Evolutionary conservation across 1,284 basidiomycete species (phyloP), one percentile per base, ranked within the genome.

Genomic region (Thelephora terrestris): DNA sequence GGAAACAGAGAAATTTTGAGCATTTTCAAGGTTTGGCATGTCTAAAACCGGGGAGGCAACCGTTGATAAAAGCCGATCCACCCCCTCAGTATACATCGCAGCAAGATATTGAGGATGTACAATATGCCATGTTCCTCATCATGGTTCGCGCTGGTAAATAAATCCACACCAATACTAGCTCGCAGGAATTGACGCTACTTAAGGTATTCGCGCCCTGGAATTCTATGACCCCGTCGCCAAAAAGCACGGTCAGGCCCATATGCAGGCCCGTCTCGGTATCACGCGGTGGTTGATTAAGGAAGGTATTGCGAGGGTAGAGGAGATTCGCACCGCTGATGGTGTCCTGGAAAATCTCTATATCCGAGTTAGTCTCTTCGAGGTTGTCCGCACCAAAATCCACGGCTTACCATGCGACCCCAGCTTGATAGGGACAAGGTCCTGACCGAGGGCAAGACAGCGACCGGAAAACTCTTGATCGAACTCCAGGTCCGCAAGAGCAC

Each of bases 241-340:
- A 63, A 90, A 89, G 64, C 89, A 91, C 58, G 86, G 89, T 17
- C 90, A 92, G 61, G 90, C 90, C n/a, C 90, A 92, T 60, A 92
- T 92, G 89, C 88, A 87, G 64, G 87, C 84, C 46, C 77, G 85
- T 24, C 69, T 89, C 50, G 87, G 87, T 25, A 91, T 91, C 59
- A 86, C 84, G 10, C 81, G 85, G 52, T 80, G 83, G 64, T 70
- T 91, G 54, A 79, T 88, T 52, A 67, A 75, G 25, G 74, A 76
- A 46, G 84, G 81, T n/a, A 71, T 91, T 52, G 85, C 81, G 12
- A 65, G 71, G 17, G 65, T 91, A 29, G 78, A 89, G 58, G 82
- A 84, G 57, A 65, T 87, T 36, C 76, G 78, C 29, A 71, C 71
- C 43, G 65, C 64, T 0, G 63, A 73, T 50, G 81, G 81, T 23